Percentiles rank a stretch among this genome's conserved stretches.
Conservation (phyloP, 1,284 basidiomycete genomes). For the Ceratobasidium sp. region DNA sequence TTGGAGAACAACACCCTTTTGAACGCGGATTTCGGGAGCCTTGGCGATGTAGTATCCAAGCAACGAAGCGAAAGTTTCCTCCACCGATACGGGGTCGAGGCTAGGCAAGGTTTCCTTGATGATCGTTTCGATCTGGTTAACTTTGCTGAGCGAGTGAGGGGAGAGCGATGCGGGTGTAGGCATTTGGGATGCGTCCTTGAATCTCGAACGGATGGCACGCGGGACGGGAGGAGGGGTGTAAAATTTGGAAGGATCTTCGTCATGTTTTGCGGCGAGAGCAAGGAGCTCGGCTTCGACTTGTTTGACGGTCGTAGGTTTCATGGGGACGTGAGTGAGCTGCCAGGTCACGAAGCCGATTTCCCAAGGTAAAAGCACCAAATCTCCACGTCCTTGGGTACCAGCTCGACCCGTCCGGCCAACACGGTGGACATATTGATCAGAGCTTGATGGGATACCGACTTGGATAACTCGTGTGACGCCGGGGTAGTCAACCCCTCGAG, state of each 20-base stretch:
- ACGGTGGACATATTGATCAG: slow-evolving; percentile 88
- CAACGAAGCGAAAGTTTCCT: slow-evolving; percentile 70
- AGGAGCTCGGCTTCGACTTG: slow-evolving; percentile 61
- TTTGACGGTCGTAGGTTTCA: slow-evolving; percentile 64
- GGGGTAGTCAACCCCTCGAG: slow-evolving; percentile 89
- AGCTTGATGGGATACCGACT: slow-evolving; percentile 74
- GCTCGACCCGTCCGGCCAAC: slow-evolving; percentile 91
- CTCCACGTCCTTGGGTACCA: slow-evolving; percentile 73
- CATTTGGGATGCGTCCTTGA: not conserved
- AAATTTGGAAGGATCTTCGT: slow-evolving; percentile 55
- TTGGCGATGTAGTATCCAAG: slow-evolving; percentile 78
- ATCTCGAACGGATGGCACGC: slow-evolving; percentile 15
- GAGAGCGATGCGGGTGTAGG: slow-evolving; percentile 26
- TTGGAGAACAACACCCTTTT: slow-evolving; percentile 59
- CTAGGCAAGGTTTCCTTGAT: slow-evolving; percentile 51
- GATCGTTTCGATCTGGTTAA: slow-evolving; percentile 52
- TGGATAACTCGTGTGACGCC: slow-evolving; percentile 93
- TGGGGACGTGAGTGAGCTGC: slow-evolving; percentile 71
- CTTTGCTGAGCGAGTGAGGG: slow-evolving; percentile 41
- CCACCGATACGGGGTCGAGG: slow-evolving; percentile 64
- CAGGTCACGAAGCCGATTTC: slow-evolving; percentile 75
- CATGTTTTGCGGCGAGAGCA: slow-evolving; percentile 60
- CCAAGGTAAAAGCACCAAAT: slow-evolving; percentile 84
- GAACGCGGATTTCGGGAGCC: slow-evolving; percentile 58
- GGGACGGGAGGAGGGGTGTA: slow-evolving; percentile 41